phyloP scores from a whole-genome alignment of 2,329 filamentous ascomycete genomes.

The Acephala macrosclerotiorum region DNA sequence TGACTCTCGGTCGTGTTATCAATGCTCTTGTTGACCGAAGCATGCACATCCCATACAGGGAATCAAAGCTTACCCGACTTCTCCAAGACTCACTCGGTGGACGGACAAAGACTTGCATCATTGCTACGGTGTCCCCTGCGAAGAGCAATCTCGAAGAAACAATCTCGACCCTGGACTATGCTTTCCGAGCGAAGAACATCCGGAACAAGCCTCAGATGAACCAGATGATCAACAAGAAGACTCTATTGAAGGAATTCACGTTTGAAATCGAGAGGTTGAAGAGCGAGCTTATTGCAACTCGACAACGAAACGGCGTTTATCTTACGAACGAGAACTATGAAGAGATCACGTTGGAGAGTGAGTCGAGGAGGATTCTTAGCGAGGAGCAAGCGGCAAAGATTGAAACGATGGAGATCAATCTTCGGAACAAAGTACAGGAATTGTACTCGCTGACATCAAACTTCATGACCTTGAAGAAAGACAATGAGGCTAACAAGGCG shows the following conservation, averaged over 20 bases:
- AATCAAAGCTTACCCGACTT: conserved; percentile 94
- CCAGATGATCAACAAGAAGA: conserved; percentile 91
- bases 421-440: conserved; percentile 94
- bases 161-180: conserved; percentile 97
- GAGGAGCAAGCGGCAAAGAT: conserved; percentile 94
- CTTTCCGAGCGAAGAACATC: conserved; percentile 97
- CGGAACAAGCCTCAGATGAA: conserved; percentile 97
- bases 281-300: conserved; percentile 89
- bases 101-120: conserved; percentile 97
- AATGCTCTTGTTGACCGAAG: conserved; percentile 93
- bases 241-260: conserved; percentile 87
- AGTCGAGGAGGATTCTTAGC: conserved; percentile 87
- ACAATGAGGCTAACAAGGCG: conserved; percentile 79
- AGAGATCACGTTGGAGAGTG: conserved; percentile 89
- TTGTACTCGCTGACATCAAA: conserved; percentile 85
- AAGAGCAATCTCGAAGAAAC: conserved; percentile 97
- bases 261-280: conserved; percentile 94
- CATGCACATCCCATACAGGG: conserved; percentile 87
- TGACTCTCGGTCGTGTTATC: conserved; percentile 95
- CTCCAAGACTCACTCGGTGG: conserved; percentile 97
- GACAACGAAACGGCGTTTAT: conserved; percentile 95
- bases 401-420: conserved; percentile 87
- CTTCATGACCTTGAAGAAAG: conserved; percentile 88
- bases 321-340: conserved; percentile 89
- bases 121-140: conserved; percentile 93